Conservation (phyloP, 1,284 basidiomycete genomes). For the Stereum hirsutum region DNA sequence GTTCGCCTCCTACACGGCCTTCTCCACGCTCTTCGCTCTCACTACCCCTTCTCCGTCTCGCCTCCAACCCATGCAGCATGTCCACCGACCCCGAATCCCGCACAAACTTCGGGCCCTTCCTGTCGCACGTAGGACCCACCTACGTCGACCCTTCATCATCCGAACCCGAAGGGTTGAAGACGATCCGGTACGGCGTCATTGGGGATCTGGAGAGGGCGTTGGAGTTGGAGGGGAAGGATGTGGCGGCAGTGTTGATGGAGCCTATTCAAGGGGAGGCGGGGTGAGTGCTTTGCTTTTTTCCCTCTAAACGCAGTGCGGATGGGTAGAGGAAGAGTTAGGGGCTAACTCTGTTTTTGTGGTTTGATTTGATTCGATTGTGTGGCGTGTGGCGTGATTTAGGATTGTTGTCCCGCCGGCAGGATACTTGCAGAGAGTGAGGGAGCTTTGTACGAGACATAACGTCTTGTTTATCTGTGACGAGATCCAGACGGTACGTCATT, state of each 20-base stretch:
- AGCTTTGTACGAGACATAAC: constrained; percentile 89
- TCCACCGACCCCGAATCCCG: constrained; percentile 92
- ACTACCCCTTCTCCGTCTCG: too few relatives aligned
- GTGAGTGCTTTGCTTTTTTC: constrained; percentile 33
- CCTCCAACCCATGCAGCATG: too few relatives aligned
- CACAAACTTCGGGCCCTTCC: constrained; percentile 85
- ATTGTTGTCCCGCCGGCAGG: constrained; percentile 91
- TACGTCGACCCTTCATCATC: too few relatives aligned
- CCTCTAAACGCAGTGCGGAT: not conserved
- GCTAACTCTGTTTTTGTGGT: constrained; percentile 4
- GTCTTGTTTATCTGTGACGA: constrained; percentile 96
- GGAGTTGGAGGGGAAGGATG: constrained; percentile 73
- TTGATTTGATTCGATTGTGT: not conserved
- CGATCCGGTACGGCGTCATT: constrained; percentile 77
- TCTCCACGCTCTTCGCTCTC: too few relatives aligned
- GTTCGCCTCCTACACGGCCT: too few relatives aligned
- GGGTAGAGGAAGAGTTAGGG: not conserved
- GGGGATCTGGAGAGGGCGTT: constrained; percentile 81
- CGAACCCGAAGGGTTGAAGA: constrained; percentile 35
- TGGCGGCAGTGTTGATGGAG: constrained; percentile 93
- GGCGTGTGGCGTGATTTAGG: constrained; percentile 29
- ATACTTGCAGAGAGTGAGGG: constrained; percentile 73
- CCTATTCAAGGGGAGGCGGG: constrained; percentile 99
- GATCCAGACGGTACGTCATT: constrained; percentile 75
- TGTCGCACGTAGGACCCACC: constrained; percentile 78